These are phyloP conservation scores for Diaporthe destruens DNA, from an alignment of 2,329 filamentous ascomycete species.

Conservation along the genomic window DNA sequence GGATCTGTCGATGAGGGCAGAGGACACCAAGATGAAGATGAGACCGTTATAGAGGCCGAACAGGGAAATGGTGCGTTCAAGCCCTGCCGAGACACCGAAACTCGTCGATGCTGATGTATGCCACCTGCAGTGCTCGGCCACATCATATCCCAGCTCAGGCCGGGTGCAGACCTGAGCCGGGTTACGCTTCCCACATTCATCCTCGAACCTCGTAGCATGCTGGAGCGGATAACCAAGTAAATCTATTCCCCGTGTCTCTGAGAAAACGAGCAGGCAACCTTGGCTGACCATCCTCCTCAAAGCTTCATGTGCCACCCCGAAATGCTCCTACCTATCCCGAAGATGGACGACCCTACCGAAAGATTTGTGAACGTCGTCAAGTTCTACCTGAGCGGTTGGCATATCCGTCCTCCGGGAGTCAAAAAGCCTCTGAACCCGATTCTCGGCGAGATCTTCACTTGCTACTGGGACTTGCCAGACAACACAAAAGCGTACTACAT, in stretches of 20 bases:
- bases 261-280: not conserved
- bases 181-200: slow-evolving; percentile 98
- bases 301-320: slow-evolving; percentile 99
- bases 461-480: slow-evolving; percentile 94
- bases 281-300: slow-evolving; percentile 40
- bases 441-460: slow-evolving; percentile 92
- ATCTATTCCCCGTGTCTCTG: slow-evolving; percentile 48
- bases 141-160: slow-evolving; percentile 96
- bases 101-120: slow-evolving; percentile 19
- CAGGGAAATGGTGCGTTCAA: slow-evolving; percentile 86
- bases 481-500: slow-evolving; percentile 93
- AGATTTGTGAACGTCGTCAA: slow-evolving; percentile 96
- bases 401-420: slow-evolving; percentile 96
- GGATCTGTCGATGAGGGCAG: slow-evolving; percentile 70
- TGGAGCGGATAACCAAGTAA: slow-evolving; percentile 98
- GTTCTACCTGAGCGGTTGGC: slow-evolving; percentile 98
- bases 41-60: slow-evolving; percentile 86
- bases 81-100: slow-evolving; percentile 1
- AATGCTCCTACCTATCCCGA: slow-evolving; percentile 88
- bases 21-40: slow-evolving; percentile 71
- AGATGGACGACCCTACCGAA: slow-evolving; percentile 88
- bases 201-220: slow-evolving; percentile 95
- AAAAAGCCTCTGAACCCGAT: slow-evolving; percentile 99
- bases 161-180: slow-evolving; percentile 93
- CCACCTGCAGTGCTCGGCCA: slow-evolving; percentile 82